phyloP scores from a whole-genome alignment of 1,139 yeast species.

The Pichia sp. region DNA sequence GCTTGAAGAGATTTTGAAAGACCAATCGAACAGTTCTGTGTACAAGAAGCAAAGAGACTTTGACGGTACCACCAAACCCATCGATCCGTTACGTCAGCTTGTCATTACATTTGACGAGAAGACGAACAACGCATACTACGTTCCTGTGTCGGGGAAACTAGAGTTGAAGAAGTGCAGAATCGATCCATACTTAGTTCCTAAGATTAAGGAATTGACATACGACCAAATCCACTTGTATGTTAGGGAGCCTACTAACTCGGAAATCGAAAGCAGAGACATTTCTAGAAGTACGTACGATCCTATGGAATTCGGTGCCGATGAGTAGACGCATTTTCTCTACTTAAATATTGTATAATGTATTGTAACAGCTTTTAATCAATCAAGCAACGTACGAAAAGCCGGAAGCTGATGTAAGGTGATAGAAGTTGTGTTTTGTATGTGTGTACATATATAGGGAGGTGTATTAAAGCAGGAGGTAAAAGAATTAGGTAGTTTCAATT shows the following conservation, averaged over 20 bases:
- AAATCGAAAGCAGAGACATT: slow-evolving; percentile 63
- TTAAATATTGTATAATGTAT: not conserved
- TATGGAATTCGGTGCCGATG: slow-evolving; percentile 56
- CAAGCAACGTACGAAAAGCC: not conserved
- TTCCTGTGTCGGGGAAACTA: slow-evolving; percentile 73
- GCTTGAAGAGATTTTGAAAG: slow-evolving; percentile 28
- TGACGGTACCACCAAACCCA: slow-evolving; percentile 62
- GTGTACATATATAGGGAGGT: not conserved
- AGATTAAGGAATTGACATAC: slow-evolving; percentile 38
- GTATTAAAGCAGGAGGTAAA: not conserved
- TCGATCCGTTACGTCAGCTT: slow-evolving; percentile 53
- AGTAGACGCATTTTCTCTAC: slow-evolving; percentile 12
- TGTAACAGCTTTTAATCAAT: not conserved
- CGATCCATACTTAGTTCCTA: slow-evolving; percentile 42
- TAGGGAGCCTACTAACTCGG: slow-evolving; percentile 71
- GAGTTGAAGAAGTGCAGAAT: slow-evolving; percentile 83
- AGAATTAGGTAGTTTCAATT: not conserved
- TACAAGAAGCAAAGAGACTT: slow-evolving; percentile 73
- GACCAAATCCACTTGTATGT: slow-evolving; percentile 54
- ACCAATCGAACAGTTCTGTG: slow-evolving; percentile 45
- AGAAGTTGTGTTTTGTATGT: not conserved
- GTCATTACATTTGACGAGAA: slow-evolving; percentile 51
- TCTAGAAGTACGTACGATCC: slow-evolving; percentile 72
- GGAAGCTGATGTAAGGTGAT: not conserved
- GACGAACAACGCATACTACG: slow-evolving; percentile 59